These are phyloP conservation scores for Amoeboaphelidium protococcarum DNA, from an alignment of 371 early-diverging fungal species.

Conservation along the genomic window DNA sequence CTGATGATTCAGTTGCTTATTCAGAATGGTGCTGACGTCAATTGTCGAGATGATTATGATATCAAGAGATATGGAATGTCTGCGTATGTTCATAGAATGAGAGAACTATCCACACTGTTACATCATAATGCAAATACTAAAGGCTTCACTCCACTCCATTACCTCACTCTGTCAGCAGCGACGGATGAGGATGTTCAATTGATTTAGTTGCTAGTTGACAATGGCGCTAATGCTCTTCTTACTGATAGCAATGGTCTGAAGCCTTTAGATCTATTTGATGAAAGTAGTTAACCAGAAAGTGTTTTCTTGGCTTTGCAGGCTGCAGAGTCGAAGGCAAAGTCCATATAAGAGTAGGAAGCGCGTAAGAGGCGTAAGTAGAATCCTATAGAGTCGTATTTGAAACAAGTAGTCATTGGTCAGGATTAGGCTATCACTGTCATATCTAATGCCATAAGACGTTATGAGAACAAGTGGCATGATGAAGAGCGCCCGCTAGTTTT, in stretches of 20 bases:
- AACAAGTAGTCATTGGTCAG: slow-evolving; percentile 28
- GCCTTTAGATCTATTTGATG: background rate
- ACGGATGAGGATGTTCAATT: slow-evolving; percentile 9
- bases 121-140: background rate
- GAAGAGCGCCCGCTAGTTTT: slow-evolving; percentile 39
- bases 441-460: slow-evolving; percentile 27
- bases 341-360: background rate
- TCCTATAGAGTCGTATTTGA: slow-evolving; percentile 23
- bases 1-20: no score
- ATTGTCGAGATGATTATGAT: no score
- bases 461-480: slow-evolving; percentile 33
- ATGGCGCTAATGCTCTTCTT: slow-evolving; percentile 20
- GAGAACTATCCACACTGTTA: no score
- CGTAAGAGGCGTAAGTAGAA: background rate
- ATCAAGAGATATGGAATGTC: no score
- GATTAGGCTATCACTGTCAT: slow-evolving; percentile 29
- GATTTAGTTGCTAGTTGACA: slow-evolving; percentile 13
- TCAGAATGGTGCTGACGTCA: no score
- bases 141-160: background rate
- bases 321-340: background rate
- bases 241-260: background rate
- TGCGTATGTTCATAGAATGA: no score
- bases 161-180: no score
- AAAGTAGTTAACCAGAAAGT: background rate
- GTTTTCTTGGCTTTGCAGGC: no score